phyloP scores from a whole-genome alignment of 176 grass and related monocot genomes.

The Carex kokanica region DNA sequence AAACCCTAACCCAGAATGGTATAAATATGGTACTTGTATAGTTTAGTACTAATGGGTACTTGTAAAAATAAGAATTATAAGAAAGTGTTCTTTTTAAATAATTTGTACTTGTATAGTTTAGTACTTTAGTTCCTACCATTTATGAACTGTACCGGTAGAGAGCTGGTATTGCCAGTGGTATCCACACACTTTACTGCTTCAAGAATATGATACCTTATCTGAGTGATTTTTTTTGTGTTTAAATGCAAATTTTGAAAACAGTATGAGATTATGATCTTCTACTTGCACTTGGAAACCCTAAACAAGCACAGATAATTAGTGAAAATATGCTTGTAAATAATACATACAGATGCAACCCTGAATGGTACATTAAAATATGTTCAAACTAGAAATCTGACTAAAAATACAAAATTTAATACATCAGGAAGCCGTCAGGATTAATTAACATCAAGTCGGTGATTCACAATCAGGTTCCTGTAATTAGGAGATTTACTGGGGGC shows the following conservation, averaged over 20 bases:
- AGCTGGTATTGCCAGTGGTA: background rate
- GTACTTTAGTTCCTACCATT: background rate
- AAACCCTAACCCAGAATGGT: background rate
- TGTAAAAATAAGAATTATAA: background rate
- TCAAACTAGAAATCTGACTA: constrained; percentile 14
- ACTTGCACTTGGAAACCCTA: background rate
- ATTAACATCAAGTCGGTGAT: constrained; percentile 57
- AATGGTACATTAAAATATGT: background rate
- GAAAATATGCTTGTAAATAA: no score
- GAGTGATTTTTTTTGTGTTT: background rate
- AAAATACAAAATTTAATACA: constrained; percentile 21
- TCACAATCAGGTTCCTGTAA: constrained; percentile 43
- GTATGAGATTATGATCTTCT: background rate
- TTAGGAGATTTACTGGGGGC: constrained; percentile 85
- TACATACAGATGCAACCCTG: background rate
- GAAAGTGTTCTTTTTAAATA: background rate
- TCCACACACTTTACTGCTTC: background rate
- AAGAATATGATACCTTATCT: background rate
- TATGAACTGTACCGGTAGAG: background rate
- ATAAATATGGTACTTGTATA: no score
- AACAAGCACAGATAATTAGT: no score
- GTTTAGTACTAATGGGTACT: no score
- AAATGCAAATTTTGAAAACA: background rate
- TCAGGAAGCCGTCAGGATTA: constrained; percentile 76
- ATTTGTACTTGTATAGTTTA: no score